Conservation (phyloP, 345 rosid genomes). For the Kernera saxatilis region DNA sequence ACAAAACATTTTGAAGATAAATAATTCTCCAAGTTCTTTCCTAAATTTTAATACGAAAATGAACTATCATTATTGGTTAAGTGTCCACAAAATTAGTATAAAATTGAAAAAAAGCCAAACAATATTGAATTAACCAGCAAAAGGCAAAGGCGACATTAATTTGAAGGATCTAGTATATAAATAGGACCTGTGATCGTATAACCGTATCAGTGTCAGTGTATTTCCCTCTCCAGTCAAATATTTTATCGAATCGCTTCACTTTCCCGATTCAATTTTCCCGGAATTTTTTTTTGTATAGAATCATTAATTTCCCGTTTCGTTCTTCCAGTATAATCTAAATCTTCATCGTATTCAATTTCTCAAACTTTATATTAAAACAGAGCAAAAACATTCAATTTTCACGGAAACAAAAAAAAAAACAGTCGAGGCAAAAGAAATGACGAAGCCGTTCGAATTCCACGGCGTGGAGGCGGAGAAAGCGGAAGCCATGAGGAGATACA, state of each 20-base stretch:
- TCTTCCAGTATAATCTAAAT: not conserved
- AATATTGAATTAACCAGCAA: not conserved
- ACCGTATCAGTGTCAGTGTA: slow-evolving; percentile 2
- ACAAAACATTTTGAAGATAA: not conserved
- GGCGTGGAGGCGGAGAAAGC: slow-evolving; percentile 25
- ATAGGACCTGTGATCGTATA: not conserved
- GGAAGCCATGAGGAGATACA: slow-evolving; percentile 28
- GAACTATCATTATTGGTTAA: not conserved
- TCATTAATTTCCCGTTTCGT: slow-evolving; percentile 7
- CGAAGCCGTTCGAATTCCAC: not conserved
- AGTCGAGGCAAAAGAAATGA: not conserved
- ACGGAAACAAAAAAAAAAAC: not conserved
- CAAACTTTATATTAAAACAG: not conserved
- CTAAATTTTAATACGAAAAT: not conserved
- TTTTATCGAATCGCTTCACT: slow-evolving; percentile 11
- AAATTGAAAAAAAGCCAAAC: not conserved
- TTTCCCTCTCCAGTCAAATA: slow-evolving; percentile 6
- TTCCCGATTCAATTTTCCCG: slow-evolving; percentile 11
- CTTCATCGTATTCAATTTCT: not conserved
- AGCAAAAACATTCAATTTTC: not conserved
- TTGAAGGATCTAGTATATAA: not conserved
- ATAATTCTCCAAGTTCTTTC: not conserved
- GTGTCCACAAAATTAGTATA: not conserved
- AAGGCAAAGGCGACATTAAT: not conserved
- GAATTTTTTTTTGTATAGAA: not conserved